Evolutionary conservation across 495 filamentous ascomycete genomes (phyloP).

Genomic region (Neurospora cerealis): DNA sequence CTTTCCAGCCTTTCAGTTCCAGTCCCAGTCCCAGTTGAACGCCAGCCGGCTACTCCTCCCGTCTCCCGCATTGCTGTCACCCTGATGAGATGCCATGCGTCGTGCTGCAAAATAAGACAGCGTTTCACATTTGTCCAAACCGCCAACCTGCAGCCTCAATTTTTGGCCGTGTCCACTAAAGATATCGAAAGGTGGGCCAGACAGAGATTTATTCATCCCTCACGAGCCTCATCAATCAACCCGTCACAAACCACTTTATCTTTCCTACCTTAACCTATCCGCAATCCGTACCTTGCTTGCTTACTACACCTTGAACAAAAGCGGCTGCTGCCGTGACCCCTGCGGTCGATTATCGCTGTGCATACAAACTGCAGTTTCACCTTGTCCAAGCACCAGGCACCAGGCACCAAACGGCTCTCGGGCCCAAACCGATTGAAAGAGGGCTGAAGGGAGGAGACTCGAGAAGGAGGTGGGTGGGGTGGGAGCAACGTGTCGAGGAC

Average conservation of each 20-base stretch:
- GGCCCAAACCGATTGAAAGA: not conserved
- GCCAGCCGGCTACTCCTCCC: not conserved
- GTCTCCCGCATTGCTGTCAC: not conserved
- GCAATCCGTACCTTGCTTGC: not conserved
- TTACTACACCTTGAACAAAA: not conserved
- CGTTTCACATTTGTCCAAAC: not conserved
- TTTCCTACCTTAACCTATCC: not conserved
- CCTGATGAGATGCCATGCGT: not conserved
- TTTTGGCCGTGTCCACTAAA: not conserved
- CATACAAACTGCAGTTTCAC: not conserved
- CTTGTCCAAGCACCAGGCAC: not conserved
- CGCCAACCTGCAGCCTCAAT: not conserved
- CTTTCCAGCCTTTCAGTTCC: not conserved
- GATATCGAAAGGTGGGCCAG: not conserved
- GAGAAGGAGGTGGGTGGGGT: not conserved
- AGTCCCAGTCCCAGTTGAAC: not conserved
- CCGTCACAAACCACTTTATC: not conserved
- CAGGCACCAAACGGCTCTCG: not conserved
- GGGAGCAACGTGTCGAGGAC: not conserved
- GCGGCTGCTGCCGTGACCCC: not conserved
- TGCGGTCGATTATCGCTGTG: not conserved
- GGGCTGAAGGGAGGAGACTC: not conserved
- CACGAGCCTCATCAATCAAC: not conserved
- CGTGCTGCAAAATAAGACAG: not conserved
- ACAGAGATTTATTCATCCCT: not conserved